Evolutionary conservation across 768 basidiomycete species (phyloP).

Genomic region (Punctularia strigosozonata): DNA sequence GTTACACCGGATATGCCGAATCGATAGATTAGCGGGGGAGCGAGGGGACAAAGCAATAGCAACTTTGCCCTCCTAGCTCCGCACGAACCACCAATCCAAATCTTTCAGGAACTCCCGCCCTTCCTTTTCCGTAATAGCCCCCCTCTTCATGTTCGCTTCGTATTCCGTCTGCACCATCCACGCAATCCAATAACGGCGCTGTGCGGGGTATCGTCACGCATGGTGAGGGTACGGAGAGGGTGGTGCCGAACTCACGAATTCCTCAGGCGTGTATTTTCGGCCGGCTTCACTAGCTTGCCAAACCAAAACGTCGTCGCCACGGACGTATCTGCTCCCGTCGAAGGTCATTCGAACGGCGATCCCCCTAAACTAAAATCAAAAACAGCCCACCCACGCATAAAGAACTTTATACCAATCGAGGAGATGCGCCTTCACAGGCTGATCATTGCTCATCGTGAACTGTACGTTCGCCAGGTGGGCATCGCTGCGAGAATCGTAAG

Average conservation of each 20-base stretch:
- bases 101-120: no score
- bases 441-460: background rate
- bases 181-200: constrained; percentile 2
- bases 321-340: background rate
- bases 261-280: constrained; percentile 1
- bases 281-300: background rate
- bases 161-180: background rate
- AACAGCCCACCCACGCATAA: background rate
- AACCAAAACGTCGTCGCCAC: constrained; percentile 1
- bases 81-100: no score
- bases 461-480: constrained; percentile 1
- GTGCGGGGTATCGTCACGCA: background rate
- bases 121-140: no score
- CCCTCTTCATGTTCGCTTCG: background rate
- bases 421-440: constrained; percentile 1
- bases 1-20: no score
- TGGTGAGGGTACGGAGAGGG: background rate
- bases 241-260: background rate
- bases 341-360: background rate
- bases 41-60: no score
- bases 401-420: constrained; percentile 1
- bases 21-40: no score
- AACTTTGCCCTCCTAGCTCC: no score
- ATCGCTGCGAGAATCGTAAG: background rate
- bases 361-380: background rate